Percentiles rank a stretch among this genome's conserved stretches.
phyloP scores from a whole-genome alignment of 495 filamentous ascomycete species.

The Penicillium silybi region DNA sequence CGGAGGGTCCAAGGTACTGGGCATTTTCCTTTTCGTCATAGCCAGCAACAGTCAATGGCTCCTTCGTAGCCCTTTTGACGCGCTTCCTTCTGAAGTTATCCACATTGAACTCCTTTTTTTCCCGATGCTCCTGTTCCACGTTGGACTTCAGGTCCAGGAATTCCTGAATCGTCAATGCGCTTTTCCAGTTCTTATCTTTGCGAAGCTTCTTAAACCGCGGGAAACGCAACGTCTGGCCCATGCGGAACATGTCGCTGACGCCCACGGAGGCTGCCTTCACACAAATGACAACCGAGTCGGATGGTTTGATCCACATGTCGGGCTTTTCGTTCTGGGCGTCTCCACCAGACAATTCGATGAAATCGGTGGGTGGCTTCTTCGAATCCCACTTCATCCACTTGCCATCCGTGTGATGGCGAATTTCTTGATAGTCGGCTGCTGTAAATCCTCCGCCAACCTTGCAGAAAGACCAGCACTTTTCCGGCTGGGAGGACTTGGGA shows the following conservation, averaged over 20 bases:
- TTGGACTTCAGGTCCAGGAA: constrained; percentile 69
- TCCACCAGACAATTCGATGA: constrained; percentile 78
- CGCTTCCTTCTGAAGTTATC: constrained; percentile 66
- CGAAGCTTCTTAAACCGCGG: constrained; percentile 84
- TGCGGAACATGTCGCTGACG: constrained; percentile 71
- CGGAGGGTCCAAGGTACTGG: constrained; percentile 53
- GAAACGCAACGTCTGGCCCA: constrained; percentile 78
- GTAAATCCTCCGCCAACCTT: constrained; percentile 94
- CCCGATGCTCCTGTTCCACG: constrained; percentile 67
- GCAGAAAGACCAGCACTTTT: constrained; percentile 88
- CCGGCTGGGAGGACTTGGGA: constrained; percentile 49
- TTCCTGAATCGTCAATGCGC: constrained; percentile 70
- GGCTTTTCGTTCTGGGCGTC: constrained; percentile 72
- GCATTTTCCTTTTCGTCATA: constrained; percentile 48
- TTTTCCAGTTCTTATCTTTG: constrained; percentile 78
- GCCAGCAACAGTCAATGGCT: constrained; percentile 67
- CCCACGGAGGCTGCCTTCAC: constrained; percentile 86
- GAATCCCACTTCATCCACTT: constrained; percentile 88
- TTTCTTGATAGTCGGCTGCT: constrained; percentile 75
- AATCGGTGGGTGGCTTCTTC: constrained; percentile 72
- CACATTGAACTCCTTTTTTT: constrained; percentile 77
- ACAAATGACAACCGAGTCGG: constrained; percentile 79
- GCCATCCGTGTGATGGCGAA: constrained; percentile 79
- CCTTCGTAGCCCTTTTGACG: constrained; percentile 61
- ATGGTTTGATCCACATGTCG: constrained; percentile 90